Base-by-base conservation (phyloP, 352 stramenopile genomes). In the Phytophthora lateralis region DNA sequence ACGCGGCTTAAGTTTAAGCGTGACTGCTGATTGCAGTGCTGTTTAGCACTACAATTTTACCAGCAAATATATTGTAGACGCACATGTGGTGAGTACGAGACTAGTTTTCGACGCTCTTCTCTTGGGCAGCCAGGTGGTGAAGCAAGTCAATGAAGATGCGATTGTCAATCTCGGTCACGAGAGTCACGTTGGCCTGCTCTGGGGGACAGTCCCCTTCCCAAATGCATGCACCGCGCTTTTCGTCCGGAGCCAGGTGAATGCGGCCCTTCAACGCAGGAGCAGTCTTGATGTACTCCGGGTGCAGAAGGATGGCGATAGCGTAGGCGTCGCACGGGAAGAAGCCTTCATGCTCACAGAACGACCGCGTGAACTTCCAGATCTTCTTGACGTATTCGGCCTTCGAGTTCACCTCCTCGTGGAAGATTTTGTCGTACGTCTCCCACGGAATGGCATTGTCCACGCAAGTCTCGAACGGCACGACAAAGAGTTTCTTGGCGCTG, bases 281-380 rank as follows among this genome's bases (percentile, higher is more conserved):
- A 26, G 56, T 77, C 48, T 77, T 89, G 60, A 90, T 68, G 65
- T 80, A 85, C 42, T 78, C 52, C 20, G 71, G 56, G 20, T 89
- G 60, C 9, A 92, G 61, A 35, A 95, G 67, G 24, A 90, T 71
- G 24, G 79, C 84, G 26, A 91, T 62, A 7, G 85, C 82, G 56
- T 92, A 92, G 14, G 82, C 85, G 37, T 93, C 83, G 48, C 85
- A 95, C 15, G 85, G 76, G 6, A 82, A 60, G 46, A 95, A 95
- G 9, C 66, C 73, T 38, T 75, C 61, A 27, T 74, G 48, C 34
- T 66, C 51, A 32, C 60, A 69, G 32, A 80, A 84, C n/a, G 61
- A 53, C 55, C 78, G 77, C 39, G 65, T 87, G 60, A 85, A 84
- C 38, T 71, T 64, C 80, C 83, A 93, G 57, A 91, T 78, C 30